These are phyloP conservation scores for Paspalum notatum DNA, from an alignment of 176 grass and related monocot genomes.

Conservation along the genomic window DNA sequence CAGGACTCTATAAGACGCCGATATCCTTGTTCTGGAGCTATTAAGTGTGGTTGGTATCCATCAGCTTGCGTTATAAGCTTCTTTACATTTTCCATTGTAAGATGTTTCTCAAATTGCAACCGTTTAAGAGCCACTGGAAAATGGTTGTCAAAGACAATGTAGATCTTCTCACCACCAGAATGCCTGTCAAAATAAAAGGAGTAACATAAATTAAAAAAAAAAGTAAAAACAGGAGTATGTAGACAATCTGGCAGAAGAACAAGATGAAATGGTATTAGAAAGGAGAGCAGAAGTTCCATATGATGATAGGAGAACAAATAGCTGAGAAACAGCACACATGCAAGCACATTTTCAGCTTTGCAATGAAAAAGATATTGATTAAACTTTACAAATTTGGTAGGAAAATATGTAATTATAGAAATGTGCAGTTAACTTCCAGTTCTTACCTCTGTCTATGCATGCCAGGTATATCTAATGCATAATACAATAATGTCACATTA, in stretches of 20 bases:
- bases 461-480: background rate
- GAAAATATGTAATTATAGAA: background rate
- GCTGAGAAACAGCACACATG: background rate
- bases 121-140: slow-evolving; percentile 89
- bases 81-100: slow-evolving; percentile 93
- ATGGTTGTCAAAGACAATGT: slow-evolving; percentile 87
- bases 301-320: background rate
- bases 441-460: background rate
- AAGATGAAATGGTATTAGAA: background rate
- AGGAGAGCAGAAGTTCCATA: background rate
- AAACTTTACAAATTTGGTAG: background rate
- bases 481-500: background rate
- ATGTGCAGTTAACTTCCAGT: background rate
- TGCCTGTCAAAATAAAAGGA: slow-evolving; percentile 53
- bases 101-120: slow-evolving; percentile 95
- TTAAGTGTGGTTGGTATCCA: slow-evolving; percentile 97
- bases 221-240: background rate
- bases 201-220: background rate
- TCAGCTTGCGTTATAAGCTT: slow-evolving; percentile 92
- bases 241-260: background rate
- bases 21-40: slow-evolving; percentile 98
- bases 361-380: background rate
- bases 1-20: slow-evolving; percentile 94
- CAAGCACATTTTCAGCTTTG: background rate
- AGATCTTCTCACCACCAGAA: slow-evolving; percentile 89